Evolutionary conservation across 2,329 filamentous ascomycete species (phyloP).

Genomic region (Colletotrichum euphorbiae): DNA sequence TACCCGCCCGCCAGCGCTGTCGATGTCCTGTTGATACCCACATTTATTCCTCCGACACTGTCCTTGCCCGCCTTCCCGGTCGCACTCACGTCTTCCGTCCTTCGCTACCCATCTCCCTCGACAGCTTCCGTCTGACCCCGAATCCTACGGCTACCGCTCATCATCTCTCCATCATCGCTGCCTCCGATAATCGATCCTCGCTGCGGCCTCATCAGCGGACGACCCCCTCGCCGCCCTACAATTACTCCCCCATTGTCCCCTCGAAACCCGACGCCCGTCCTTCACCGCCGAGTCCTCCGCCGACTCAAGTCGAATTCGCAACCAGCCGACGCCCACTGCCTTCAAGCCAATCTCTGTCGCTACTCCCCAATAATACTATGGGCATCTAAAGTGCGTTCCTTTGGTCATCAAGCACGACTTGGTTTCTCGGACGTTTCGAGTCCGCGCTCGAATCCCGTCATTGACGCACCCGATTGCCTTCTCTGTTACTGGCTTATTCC

Average conservation of each 20-base stretch:
- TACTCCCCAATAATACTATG: constrained; percentile 28
- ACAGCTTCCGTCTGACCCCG: constrained; percentile 35
- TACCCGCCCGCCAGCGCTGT: constrained; percentile 37
- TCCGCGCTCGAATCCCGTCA: constrained; percentile 14
- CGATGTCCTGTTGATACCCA: constrained; percentile 36
- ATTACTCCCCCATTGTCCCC: background rate
- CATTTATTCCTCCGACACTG: constrained; percentile 40
- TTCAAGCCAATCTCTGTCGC: background rate
- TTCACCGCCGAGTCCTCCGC: constrained; percentile 26
- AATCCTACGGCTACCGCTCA: constrained; percentile 18
- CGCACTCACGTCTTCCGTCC: constrained; percentile 37
- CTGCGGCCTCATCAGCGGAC: background rate
- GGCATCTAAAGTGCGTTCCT: constrained; percentile 34
- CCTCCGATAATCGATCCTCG: constrained; percentile 12
- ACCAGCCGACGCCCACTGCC: background rate
- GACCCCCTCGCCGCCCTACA: background rate
- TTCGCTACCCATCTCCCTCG: constrained; percentile 39
- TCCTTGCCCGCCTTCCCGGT: constrained; percentile 37
- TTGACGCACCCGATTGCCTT: background rate
- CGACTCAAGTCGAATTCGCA: constrained; percentile 11
- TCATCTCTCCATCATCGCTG: constrained; percentile 32
- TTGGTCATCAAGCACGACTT: constrained; percentile 5
- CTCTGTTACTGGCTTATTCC: background rate
- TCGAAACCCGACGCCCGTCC: constrained; percentile 3
- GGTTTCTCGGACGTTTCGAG: constrained; percentile 2